Percentiles rank a stretch among this genome's conserved stretches.
These are phyloP conservation scores for Coemansia sp. DNA, from an alignment of 192 early-diverging fungal genomes.

Conservation along the genomic window DNA sequence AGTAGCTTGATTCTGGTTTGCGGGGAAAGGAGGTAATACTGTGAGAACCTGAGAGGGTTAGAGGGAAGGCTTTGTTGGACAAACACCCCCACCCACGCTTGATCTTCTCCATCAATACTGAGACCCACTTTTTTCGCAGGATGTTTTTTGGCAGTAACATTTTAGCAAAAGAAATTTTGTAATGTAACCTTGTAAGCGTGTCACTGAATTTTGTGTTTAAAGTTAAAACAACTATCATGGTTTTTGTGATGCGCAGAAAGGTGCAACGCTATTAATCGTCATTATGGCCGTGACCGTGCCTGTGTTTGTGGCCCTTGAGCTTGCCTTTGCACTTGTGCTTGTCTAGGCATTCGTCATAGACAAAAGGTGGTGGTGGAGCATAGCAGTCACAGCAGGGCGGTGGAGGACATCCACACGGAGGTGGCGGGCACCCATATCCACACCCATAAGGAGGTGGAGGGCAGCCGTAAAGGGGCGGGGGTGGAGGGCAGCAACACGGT, in stretches of 20 bases:
- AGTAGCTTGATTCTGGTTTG: neutral
- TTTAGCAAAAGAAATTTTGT: neutral
- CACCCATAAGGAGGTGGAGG: slow-evolving; percentile 15
- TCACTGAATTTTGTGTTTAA: neutral
- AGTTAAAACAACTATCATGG: neutral
- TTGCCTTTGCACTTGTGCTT: slow-evolving; percentile 5
- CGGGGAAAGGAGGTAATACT: neutral
- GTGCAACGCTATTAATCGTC: neutral
- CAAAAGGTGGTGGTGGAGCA: slow-evolving; percentile 31
- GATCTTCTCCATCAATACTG: neutral
- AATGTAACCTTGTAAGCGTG: neutral
- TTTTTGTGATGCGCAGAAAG: neutral
- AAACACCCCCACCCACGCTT: no score
- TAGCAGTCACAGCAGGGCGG: slow-evolving; percentile 19
- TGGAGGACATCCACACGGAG: slow-evolving; percentile 22
- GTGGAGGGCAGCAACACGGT: slow-evolving; percentile 7
- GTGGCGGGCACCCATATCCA: slow-evolving; percentile 8
- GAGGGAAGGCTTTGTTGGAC: no score
- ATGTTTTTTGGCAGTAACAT: neutral
- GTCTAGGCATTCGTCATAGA: slow-evolving; percentile 34
- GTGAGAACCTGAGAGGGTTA: neutral
- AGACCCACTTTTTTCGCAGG: neutral
- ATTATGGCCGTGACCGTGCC: neutral
- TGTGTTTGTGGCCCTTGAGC: slow-evolving; percentile 12
- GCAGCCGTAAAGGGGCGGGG: slow-evolving; percentile 7